Evolutionary conservation across 768 basidiomycete species (phyloP).

Genomic region (Rhodotorula kratochvilovae): DNA sequence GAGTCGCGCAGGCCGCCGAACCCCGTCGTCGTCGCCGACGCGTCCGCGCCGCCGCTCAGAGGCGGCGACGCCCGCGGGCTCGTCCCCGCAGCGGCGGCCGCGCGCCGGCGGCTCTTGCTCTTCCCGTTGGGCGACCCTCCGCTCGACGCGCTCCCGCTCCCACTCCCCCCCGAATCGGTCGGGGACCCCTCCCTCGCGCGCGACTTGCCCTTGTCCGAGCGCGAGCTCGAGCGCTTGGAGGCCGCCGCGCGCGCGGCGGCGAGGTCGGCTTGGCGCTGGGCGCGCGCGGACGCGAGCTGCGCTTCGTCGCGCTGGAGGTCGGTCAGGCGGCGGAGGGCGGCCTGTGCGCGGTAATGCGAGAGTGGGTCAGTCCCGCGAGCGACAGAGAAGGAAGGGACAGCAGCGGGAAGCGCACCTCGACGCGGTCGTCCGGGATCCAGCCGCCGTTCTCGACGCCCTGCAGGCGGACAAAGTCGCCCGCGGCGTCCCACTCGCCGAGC

Average conservation of each 20-base stretch:
- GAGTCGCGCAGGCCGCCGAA: slow-evolving; percentile 12
- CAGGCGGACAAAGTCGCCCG: slow-evolving; percentile 27
- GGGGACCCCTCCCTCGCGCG: slow-evolving; percentile 1
- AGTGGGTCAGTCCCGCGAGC: not conserved
- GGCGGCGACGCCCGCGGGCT: not conserved
- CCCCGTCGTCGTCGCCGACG: too few relatives aligned
- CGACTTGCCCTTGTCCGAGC: slow-evolving; percentile 21
- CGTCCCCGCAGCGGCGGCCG: not conserved
- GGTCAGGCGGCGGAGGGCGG: slow-evolving; percentile 6
- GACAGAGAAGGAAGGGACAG: not conserved
- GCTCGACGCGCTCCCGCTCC: not conserved
- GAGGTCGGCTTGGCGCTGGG: slow-evolving; percentile 21
- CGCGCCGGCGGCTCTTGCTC: not conserved
- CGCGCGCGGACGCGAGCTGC: not conserved
- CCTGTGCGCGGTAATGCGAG: not conserved
- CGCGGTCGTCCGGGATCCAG: slow-evolving; percentile 31
- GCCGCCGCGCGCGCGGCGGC: slow-evolving; percentile 5
- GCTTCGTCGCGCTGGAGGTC: slow-evolving; percentile 10
- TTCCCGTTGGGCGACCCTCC: slow-evolving; percentile 4
- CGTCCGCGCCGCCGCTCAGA: not conserved
- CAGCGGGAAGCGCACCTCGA: slow-evolving; percentile 24
- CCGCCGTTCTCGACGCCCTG: slow-evolving; percentile 36
- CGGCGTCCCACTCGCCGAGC: slow-evolving; percentile 36
- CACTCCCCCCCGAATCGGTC: not conserved
- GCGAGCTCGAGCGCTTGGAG: not conserved